Percentiles rank a stretch among this genome's conserved stretches.
Conservation (phyloP, 2,329 filamentous ascomycete species). For the Knoxdaviesia proteae region DNA sequence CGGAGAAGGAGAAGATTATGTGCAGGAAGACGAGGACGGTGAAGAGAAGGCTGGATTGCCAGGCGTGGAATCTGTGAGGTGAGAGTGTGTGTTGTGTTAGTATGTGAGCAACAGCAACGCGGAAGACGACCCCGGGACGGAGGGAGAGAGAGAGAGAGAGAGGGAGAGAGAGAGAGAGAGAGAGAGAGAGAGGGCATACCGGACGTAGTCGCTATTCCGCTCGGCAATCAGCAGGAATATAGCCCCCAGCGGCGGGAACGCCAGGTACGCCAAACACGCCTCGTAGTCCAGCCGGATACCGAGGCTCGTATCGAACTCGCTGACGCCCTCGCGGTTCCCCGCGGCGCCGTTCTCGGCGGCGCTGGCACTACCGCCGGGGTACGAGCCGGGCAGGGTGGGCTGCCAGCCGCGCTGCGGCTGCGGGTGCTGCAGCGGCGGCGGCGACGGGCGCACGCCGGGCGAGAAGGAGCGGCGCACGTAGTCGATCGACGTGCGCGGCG, state of each 20-base stretch:
- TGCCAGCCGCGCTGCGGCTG: constrained; percentile 15
- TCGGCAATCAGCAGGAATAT: constrained; percentile 71
- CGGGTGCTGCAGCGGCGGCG: constrained; percentile 33
- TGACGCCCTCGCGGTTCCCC: constrained; percentile 34
- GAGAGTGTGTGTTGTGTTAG: too few species aligned
- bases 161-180: neutral
- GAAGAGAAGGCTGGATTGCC: constrained; percentile 78
- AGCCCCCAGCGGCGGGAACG: constrained; percentile 67
- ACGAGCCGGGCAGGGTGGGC: constrained; percentile 14
- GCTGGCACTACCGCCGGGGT: constrained; percentile 11
- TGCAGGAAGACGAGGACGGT: constrained; percentile 57
- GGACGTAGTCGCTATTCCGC: constrained; percentile 90
- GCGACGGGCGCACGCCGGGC: constrained; percentile 11
- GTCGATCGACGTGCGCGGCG: constrained; percentile 32
- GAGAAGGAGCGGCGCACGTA: constrained; percentile 32
- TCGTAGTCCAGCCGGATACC: constrained; percentile 76
- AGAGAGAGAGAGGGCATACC: constrained; percentile 28
- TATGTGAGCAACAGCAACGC: too few species aligned
- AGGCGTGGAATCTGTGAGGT: constrained; percentile 63
- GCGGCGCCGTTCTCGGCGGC: constrained; percentile 5
- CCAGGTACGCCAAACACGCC: constrained; percentile 72
- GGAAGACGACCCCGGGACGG: too few species aligned
- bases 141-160: constrained; percentile 2
- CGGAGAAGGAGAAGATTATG: constrained; percentile 69
- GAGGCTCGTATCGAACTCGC: constrained; percentile 79